Percentiles rank a stretch among this genome's conserved stretches.
Evolutionary conservation across 768 basidiomycete species (phyloP).

Genomic region (Fomitopsis serialis): DNA sequence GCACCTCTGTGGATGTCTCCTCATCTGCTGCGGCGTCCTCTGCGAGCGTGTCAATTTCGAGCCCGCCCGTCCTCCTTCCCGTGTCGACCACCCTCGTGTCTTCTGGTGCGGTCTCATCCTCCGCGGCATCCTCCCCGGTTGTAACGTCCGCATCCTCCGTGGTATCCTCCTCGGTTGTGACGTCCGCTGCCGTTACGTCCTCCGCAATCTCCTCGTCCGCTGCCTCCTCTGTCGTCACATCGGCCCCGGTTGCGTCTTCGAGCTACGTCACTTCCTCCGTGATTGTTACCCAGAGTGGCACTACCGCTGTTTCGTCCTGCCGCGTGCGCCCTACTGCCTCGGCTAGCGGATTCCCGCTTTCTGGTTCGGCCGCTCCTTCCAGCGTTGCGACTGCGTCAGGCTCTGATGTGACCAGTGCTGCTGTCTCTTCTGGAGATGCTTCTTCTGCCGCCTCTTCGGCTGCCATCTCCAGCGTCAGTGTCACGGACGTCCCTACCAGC

Average conservation of each 20-base stretch:
- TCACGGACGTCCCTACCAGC: not conserved
- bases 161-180: not conserved
- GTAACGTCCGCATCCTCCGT: not conserved
- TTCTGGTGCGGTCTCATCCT: slow-evolving; percentile 1
- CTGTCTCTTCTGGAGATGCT: not conserved
- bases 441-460: not conserved
- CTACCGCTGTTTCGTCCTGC: not conserved
- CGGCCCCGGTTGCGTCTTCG: not conserved
- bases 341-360: not conserved
- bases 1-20: not conserved
- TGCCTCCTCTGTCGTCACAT: not conserved
- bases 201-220: not conserved
- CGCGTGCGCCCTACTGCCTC: not conserved
- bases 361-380: not conserved
- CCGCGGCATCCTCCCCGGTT: not conserved
- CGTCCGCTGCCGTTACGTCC: not conserved
- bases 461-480: not conserved
- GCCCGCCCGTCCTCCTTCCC: slow-evolving; percentile 3
- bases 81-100: slow-evolving; percentile 5
- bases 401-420: not conserved
- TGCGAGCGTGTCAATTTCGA: slow-evolving; percentile 3
- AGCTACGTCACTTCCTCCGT: not conserved
- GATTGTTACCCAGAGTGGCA: not conserved
- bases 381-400: not conserved
- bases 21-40: not conserved